phyloP scores from a whole-genome alignment of 208 protist species.

The Acanthamoeba sp. region DNA sequence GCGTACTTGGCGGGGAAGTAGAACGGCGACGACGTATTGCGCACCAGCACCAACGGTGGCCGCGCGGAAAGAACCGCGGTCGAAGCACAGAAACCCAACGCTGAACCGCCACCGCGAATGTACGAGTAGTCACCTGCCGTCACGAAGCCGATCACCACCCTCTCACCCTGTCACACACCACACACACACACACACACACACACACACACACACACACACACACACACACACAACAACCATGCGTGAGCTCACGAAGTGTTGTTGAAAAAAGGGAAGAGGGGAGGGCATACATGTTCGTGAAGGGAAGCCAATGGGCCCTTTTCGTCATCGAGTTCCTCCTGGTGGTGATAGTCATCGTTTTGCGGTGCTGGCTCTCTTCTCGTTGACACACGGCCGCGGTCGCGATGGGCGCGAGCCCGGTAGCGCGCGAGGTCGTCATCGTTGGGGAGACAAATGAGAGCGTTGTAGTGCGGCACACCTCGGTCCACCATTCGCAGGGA shows the following conservation, averaged over 20 bases:
- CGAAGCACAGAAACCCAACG: neutral
- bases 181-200: neutral
- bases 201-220: neutral
- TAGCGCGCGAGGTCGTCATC: conserved; percentile 54
- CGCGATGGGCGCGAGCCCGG: neutral
- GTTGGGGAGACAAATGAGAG: conserved; percentile 75
- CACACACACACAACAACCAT: too few species aligned
- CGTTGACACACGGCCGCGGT: neutral
- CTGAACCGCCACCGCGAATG: conserved; percentile 39
- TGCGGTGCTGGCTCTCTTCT: too few species aligned
- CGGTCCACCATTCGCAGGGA: conserved; percentile 71
- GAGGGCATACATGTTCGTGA: neutral
- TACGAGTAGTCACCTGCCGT: conserved; percentile 31
- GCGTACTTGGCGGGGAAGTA: neutral
- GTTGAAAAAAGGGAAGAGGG: neutral
- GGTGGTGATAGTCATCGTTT: too few species aligned
- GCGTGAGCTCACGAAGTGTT: neutral
- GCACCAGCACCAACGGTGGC: neutral
- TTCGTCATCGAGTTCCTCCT: neutral
- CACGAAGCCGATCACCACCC: conserved; percentile 45
- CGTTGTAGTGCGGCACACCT: conserved; percentile 75
- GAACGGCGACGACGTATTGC: conserved; percentile 16
- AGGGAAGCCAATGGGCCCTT: neutral
- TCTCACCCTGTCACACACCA: neutral
- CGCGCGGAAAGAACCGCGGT: neutral